Conservation (phyloP, 2,329 filamentous ascomycete genomes). For the Penicillium brasilianum region DNA sequence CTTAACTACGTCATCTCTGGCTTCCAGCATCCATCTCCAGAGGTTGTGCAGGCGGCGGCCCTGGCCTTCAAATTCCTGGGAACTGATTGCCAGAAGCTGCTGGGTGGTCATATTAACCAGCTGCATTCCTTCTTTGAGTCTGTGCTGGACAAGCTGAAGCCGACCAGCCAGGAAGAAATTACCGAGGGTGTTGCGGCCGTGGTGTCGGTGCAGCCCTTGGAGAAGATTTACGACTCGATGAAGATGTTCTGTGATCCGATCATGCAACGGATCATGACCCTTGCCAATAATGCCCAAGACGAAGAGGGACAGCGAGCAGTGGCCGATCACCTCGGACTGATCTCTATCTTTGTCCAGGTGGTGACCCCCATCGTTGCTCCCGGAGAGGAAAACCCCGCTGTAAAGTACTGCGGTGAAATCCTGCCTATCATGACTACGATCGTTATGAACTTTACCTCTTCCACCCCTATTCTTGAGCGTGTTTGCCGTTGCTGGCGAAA, state of each 20-base stretch:
- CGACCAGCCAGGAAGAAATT: conserved; percentile 89
- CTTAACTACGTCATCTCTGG: conserved; percentile 95
- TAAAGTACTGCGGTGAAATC: conserved; percentile 95
- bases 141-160: conserved; percentile 83
- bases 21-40: conserved; percentile 84
- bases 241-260: conserved; percentile 94
- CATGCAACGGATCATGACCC: conserved; percentile 79
- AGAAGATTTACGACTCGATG: conserved; percentile 80
- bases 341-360: conserved; percentile 85
- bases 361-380: conserved; percentile 75
- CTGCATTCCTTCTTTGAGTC: conserved; percentile 92
- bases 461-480: conserved; percentile 87
- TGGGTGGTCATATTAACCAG: conserved; percentile 81
- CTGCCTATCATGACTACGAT: conserved; percentile 87
- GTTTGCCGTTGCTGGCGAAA: conserved; percentile 95
- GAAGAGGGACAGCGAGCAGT: conserved; percentile 84
- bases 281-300: conserved; percentile 83
- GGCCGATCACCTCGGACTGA: conserved; percentile 90
- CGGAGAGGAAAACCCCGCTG: conserved; percentile 80
- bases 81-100: conserved; percentile 85
- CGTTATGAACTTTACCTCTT: conserved; percentile 83
- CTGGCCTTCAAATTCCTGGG: conserved; percentile 97
- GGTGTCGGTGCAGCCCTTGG: conserved; percentile 80
- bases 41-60: conserved; percentile 89
- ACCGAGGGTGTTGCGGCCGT: conserved; percentile 95